Evolutionary conservation across 371 early-diverging fungal genomes (phyloP).

Genomic region (Syncephalis fuscata): DNA sequence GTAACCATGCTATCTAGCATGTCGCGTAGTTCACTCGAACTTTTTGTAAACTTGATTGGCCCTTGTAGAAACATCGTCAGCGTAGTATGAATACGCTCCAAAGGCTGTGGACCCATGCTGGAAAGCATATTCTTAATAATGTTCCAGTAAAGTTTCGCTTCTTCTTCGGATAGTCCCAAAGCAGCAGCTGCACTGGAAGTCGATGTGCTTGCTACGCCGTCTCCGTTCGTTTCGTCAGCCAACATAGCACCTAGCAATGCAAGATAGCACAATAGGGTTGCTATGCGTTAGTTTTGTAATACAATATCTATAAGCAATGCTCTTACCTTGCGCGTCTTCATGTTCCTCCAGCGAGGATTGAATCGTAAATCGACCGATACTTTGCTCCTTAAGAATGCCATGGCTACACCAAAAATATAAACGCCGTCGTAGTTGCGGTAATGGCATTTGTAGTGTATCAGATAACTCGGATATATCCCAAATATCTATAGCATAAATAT

Average conservation of each 20-base stretch:
- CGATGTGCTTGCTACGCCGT: neutral
- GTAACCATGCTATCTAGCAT: conserved; percentile 5
- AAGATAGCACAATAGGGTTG: no score
- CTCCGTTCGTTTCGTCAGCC: no score
- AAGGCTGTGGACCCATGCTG: conserved; percentile 4
- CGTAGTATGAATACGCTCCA: conserved; percentile 5
- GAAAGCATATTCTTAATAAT: conserved; percentile 3
- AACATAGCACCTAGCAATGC: no score
- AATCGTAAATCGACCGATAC: conserved; percentile 1
- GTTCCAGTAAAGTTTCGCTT: conserved; percentile 5
- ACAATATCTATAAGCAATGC: no score
- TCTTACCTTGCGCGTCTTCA: no score
- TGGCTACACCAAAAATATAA: conserved; percentile 5
- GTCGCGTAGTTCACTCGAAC: neutral
- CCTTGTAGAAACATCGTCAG: conserved; percentile 3
- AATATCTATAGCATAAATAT: no score
- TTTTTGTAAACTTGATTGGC: neutral
- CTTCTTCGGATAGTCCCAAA: conserved; percentile 4
- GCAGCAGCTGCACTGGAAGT: no score
- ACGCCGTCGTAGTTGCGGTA: neutral
- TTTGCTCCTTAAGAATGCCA: conserved; percentile 3
- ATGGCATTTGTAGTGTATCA: conserved; percentile 8
- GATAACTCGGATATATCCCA: conserved; percentile 18
- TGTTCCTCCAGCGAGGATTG: no score
- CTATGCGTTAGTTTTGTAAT: neutral